Conservation (phyloP, 768 basidiomycete genomes). For the Kwoniella pini region DNA sequence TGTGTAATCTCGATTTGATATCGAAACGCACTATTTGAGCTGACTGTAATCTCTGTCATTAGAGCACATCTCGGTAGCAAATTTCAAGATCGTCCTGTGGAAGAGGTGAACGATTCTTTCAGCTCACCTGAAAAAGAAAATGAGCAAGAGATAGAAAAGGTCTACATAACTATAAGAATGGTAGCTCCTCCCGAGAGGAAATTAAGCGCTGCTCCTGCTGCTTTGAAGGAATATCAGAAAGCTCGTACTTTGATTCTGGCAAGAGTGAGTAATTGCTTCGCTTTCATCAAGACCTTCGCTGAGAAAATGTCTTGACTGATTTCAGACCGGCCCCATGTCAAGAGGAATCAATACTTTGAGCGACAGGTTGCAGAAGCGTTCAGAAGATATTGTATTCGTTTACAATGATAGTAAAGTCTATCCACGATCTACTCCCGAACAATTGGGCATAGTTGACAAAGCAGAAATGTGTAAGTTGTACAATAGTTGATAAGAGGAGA, state of each 20-base stretch:
- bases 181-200: conserved; percentile 14
- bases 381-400: conserved; percentile 29
- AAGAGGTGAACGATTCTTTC: background rate
- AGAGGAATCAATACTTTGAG: conserved; percentile 21
- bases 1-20: conserved; percentile 1
- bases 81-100: background rate
- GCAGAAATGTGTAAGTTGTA: conserved; percentile 21
- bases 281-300: background rate
- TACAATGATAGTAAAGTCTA: conserved; percentile 25
- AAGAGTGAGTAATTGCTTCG: conserved; percentile 7
- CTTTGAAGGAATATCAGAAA: conserved; percentile 21
- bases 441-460: conserved; percentile 11
- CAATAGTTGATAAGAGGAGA: background rate
- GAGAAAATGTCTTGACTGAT: background rate
- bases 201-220: conserved; percentile 10
- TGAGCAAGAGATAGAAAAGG: conserved; percentile 2
- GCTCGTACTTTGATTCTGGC: conserved; percentile 7
- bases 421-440: conserved; percentile 6
- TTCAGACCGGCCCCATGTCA: conserved; percentile 22
- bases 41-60: too few species aligned
- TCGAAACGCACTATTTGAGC: too few species aligned
- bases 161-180: conserved; percentile 16
- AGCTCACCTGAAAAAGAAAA: conserved; percentile 1
- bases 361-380: conserved; percentile 17
- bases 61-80: conserved; percentile 1